These are phyloP conservation scores for Diaporthe humulicola DNA, from an alignment of 2,329 filamentous ascomycete species.

Conservation along the genomic window DNA sequence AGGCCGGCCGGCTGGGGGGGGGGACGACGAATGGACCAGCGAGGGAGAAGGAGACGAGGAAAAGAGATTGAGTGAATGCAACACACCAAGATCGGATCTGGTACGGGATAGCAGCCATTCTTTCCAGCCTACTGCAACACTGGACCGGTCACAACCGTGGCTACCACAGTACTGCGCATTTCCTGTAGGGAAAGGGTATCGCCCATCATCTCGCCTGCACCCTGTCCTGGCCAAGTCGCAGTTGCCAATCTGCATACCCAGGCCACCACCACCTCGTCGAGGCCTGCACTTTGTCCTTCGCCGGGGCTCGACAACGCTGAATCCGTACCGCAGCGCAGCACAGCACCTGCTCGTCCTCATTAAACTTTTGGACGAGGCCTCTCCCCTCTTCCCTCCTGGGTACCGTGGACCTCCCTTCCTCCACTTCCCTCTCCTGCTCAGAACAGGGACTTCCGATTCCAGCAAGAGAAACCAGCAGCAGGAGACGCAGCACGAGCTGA, in stretches of 20 bases:
- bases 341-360: constrained; percentile 19
- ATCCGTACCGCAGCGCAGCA: constrained; percentile 12
- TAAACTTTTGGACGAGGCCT: constrained; percentile 26
- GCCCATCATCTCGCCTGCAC: constrained; percentile 30
- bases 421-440: constrained; percentile 23
- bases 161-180: not conserved
- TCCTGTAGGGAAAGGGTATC: not conserved
- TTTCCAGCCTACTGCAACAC: not conserved
- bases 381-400: constrained; percentile 14
- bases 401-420: constrained; percentile 12
- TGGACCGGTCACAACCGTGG: constrained; percentile 6
- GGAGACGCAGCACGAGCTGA: not conserved
- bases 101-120: not conserved
- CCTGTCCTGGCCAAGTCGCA: constrained; percentile 15
- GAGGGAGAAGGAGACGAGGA: not conserved
- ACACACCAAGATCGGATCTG: constrained; percentile 26
- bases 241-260: constrained; percentile 27
- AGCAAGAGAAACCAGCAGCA: not conserved
- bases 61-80: constrained; percentile 14
- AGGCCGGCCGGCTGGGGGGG: not conserved
- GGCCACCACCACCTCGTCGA: constrained; percentile 10
- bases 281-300: constrained; percentile 7
- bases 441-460: not conserved
- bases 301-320: constrained; percentile 7
- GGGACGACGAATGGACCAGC: too few relatives aligned